Evolutionary conservation across 2,329 filamentous ascomycete genomes (phyloP), one percentile per base, ranked within the genome.

Genomic region (Bertia moriformis): DNA sequence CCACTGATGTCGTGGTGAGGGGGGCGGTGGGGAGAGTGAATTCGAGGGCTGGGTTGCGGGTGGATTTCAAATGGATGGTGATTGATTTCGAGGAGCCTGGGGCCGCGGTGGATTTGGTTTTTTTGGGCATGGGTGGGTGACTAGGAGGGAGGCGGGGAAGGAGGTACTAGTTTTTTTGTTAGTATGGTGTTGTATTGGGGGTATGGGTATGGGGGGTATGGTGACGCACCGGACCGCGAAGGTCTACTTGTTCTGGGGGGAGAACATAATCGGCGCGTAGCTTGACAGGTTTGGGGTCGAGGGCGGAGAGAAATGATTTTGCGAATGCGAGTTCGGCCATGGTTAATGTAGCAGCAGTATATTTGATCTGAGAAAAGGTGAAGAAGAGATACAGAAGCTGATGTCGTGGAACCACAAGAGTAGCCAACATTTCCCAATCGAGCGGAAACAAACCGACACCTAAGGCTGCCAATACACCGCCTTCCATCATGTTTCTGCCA

Each of bases 261-360:
- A 89, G 84, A 58, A 93, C 78, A 74, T 95, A 83, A 58, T 96
- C 86, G 46, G 83, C 67, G n/a, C 81, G 77, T 45, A 96, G 73
- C 66, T 88, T 93, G 50, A 78, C 59, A 4, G 87, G 82, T 38
- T 80, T 78, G 43, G 77, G 73, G 60, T 93, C 86, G 45, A 96
- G 73, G 17, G 76, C 72, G 39, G 78, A 67, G 48, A 98, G 77
- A 60, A 93, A 95, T 20, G 75, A 69, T 60, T 83, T 86, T 49
- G 86, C 82, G 58, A 95, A 96, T 38, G 76, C 65, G 43, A 88
- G 61, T 69, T 95, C 88, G n/a, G 81, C 70, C 82, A 88, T 88
- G 47, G 32, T 17, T 48, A 29, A 19, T 18, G 37, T n/a, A n/a
- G 18, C 24, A 15, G 22, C 37, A 33, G 29, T 33, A 39, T 41